Evolutionary conservation across 192 early-diverging fungal species (phyloP).

Genomic region (Chytriomyces confervae): DNA sequence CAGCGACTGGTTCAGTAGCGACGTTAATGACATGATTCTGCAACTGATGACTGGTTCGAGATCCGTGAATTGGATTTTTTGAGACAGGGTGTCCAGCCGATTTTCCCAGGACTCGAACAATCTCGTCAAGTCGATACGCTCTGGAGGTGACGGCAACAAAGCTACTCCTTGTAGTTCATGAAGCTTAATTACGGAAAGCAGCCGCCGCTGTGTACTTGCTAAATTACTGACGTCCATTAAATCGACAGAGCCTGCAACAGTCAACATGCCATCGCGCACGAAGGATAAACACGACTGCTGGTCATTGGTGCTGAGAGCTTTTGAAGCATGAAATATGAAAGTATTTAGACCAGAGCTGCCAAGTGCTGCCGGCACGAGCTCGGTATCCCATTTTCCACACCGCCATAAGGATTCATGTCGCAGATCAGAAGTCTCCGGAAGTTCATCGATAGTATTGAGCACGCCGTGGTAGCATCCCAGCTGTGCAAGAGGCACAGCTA

Average conservation of each 20-base stretch:
- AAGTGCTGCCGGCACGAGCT: background rate
- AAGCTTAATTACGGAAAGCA: slow-evolving; percentile 34
- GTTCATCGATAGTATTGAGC: slow-evolving; percentile 20
- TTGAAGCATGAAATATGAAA: slow-evolving; percentile 13
- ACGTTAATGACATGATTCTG: slow-evolving; percentile 22
- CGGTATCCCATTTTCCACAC: slow-evolving; percentile 36
- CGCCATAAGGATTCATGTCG: slow-evolving; percentile 48
- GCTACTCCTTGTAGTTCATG: slow-evolving; percentile 28
- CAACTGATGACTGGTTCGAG: slow-evolving; percentile 40
- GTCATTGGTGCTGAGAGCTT: background rate
- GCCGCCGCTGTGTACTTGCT: slow-evolving; percentile 11
- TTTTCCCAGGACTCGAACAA: slow-evolving; percentile 37
- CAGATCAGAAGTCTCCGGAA: slow-evolving; percentile 18
- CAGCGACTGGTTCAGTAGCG: slow-evolving; percentile 28
- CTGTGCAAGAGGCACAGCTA: slow-evolving; percentile 38
- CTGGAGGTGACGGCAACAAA: background rate
- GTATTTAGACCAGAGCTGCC: slow-evolving; percentile 7
- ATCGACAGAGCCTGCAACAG: slow-evolving; percentile 24
- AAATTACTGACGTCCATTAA: slow-evolving; percentile 12
- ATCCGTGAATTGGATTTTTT: slow-evolving; percentile 31
- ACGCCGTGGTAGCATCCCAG: slow-evolving; percentile 38
- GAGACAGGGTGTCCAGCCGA: slow-evolving; percentile 15
- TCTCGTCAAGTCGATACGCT: background rate
- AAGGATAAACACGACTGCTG: background rate
- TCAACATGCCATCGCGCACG: background rate